Conservation (phyloP, 139 green algal genomes). For the Ettlia oleoabundans region DNA sequence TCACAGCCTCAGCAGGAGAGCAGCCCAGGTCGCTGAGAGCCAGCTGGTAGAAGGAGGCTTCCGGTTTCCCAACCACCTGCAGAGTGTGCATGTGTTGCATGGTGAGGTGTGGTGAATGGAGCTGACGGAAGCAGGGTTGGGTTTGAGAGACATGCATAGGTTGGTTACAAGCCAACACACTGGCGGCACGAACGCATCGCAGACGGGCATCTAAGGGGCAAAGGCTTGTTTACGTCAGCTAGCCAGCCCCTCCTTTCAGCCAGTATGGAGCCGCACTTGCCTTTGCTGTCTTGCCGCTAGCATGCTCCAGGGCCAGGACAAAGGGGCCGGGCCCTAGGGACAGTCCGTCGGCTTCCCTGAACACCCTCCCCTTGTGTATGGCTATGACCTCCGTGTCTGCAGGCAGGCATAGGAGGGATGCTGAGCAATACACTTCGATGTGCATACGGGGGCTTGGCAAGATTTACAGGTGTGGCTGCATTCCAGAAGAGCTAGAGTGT, state of each 20-base stretch:
- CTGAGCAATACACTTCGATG: too few relatives aligned
- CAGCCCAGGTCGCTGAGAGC: conserved; percentile 36
- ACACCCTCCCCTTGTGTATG: conserved; percentile 37
- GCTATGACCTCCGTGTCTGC: conserved; percentile 37
- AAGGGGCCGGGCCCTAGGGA: conserved; percentile 48
- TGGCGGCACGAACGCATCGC: too few relatives aligned
- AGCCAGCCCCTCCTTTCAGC: too few relatives aligned
- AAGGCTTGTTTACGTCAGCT: background rate
- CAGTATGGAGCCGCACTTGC: too few relatives aligned
- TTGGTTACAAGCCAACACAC: too few relatives aligned
- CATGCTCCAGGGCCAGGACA: conserved; percentile 42
- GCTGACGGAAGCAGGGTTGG: too few relatives aligned
- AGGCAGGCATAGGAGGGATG: too few relatives aligned
- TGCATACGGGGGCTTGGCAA: too few relatives aligned
- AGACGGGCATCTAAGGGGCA: background rate
- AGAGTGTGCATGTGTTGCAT: background rate
- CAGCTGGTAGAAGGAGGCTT: conserved; percentile 47
- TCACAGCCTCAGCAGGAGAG: conserved; percentile 4
- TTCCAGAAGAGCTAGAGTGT: too few relatives aligned
- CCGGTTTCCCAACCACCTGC: conserved; percentile 58
- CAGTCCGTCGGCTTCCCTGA: conserved; percentile 47
- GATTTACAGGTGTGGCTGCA: too few relatives aligned
- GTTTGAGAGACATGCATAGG: too few relatives aligned
- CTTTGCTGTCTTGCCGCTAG: conserved; percentile 10
- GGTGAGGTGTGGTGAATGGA: too few relatives aligned